Conservation (phyloP, 2,329 filamentous ascomycete genomes). For the Trichoderma breve region DNA sequence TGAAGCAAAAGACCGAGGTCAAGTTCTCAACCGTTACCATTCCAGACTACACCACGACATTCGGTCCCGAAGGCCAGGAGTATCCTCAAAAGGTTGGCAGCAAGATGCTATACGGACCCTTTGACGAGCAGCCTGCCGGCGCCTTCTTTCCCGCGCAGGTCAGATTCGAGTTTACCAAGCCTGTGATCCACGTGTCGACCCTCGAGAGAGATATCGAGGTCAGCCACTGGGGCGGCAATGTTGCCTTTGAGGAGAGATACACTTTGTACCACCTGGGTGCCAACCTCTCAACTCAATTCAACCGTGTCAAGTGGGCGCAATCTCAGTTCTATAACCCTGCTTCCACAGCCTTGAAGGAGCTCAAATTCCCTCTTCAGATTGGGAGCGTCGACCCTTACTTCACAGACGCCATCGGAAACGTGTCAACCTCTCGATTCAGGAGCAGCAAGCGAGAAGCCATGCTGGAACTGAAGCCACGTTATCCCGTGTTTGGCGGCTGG, state of each 20-base stretch:
- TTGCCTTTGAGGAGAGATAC: slow-evolving; percentile 93
- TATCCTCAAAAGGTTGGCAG: slow-evolving; percentile 78
- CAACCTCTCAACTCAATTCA: slow-evolving; percentile 69
- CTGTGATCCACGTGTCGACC: slow-evolving; percentile 72
- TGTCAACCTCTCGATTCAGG: slow-evolving; percentile 88
- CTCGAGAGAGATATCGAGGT: slow-evolving; percentile 92
- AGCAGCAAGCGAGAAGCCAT: slow-evolving; percentile 73
- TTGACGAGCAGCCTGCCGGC: slow-evolving; percentile 76
- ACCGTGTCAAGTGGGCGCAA: slow-evolving; percentile 72
- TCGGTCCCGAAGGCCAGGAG: slow-evolving; percentile 57
- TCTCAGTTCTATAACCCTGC: slow-evolving; percentile 73
- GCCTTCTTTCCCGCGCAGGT: slow-evolving; percentile 70
- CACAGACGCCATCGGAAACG: slow-evolving; percentile 93
- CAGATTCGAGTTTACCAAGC: slow-evolving; percentile 94
- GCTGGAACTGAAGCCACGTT: slow-evolving; percentile 88
- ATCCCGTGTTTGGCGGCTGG: slow-evolving; percentile 96
- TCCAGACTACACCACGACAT: slow-evolving; percentile 79
- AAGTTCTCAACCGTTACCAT: slow-evolving; percentile 78
- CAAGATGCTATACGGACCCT: slow-evolving; percentile 88
- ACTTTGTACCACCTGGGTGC: slow-evolving; percentile 84
- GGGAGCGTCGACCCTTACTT: slow-evolving; percentile 90
- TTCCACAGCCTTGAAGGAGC: slow-evolving; percentile 74
- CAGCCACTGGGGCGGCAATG: slow-evolving; percentile 96
- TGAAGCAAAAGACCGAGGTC: slow-evolving; percentile 96
- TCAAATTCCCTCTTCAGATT: slow-evolving; percentile 74